A percentile compares a stretch with the other conserved stretches of the same genome.
phyloP scores from a whole-genome alignment of 1,139 yeast species.

The Candida tropicalis region DNA sequence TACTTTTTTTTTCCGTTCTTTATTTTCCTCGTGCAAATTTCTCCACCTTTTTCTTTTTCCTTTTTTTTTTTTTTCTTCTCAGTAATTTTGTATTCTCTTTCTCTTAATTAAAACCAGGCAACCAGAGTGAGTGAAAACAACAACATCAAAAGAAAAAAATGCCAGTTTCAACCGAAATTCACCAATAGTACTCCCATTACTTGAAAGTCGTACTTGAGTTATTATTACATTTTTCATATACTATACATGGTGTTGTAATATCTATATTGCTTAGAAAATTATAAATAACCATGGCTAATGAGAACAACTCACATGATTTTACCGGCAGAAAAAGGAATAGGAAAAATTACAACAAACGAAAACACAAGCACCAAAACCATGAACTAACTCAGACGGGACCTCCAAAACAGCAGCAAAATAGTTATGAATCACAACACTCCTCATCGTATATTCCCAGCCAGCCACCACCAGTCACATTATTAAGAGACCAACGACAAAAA shows the following conservation, averaged over 20 bases:
- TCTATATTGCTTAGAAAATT: neutral
- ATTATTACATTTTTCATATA: too few species aligned
- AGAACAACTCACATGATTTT: neutral
- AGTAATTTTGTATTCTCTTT: too few species aligned
- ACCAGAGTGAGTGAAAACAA: neutral
- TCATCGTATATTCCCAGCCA: neutral
- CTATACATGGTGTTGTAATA: too few species aligned
- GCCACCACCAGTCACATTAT: neutral
- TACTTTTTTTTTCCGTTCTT: neutral
- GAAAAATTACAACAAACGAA: slow-evolving; percentile 1
- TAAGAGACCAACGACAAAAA: neutral
- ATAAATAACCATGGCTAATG: slow-evolving; percentile 1
- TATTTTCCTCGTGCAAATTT: neutral
- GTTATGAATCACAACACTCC: neutral
- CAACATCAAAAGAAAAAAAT: neutral
- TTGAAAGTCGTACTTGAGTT: too few species aligned
- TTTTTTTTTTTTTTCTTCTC: too few species aligned
- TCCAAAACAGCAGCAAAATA: neutral
- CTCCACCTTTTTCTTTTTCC: slow-evolving; percentile 6
- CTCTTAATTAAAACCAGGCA: neutral
- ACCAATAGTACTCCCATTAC: neutral
- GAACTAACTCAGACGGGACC: neutral
- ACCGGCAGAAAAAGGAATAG: neutral
- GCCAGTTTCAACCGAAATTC: neutral
- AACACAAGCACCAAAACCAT: neutral